Conservation (phyloP, 2,329 filamentous ascomycete species). For the Verticillium albo-atrum region DNA sequence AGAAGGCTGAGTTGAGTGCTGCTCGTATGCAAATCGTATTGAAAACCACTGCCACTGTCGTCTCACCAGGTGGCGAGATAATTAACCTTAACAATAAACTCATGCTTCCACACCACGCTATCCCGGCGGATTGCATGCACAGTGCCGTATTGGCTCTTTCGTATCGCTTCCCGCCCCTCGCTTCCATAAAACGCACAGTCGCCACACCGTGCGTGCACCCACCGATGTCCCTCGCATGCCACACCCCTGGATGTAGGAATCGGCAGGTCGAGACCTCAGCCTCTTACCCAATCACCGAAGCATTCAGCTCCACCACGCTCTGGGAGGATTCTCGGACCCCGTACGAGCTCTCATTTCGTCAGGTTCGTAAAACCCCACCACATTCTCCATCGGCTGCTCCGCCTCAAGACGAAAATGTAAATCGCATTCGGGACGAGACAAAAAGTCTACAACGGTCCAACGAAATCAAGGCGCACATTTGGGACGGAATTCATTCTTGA, state of each 20-base stretch:
- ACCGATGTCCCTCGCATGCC: not conserved
- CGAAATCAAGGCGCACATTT: not conserved
- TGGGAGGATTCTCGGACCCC: not conserved
- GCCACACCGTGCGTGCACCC: not conserved
- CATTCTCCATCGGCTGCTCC: not conserved
- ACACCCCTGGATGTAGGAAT: not conserved
- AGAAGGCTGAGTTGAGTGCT: too few species aligned
- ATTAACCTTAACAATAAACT: conserved; percentile 1
- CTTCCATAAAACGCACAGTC: not conserved
- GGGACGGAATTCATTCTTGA: not conserved
- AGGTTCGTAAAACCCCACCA: not conserved
- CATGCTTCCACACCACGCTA: not conserved
- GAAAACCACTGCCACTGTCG: not conserved
- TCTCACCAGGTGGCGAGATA: not conserved
- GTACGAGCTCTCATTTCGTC: not conserved
- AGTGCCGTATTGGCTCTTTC: not conserved
- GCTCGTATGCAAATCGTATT: not conserved
- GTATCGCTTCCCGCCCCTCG: not conserved
- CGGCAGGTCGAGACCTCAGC: not conserved
- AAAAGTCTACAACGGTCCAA: too few species aligned
- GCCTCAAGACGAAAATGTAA: not conserved
- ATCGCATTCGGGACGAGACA: too few species aligned
- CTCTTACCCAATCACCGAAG: not conserved
- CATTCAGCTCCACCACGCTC: not conserved
- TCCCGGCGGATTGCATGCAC: not conserved